Conservation (phyloP, 371 early-diverging fungal genomes). For the Syncephalastrum contaminatum region DNA sequence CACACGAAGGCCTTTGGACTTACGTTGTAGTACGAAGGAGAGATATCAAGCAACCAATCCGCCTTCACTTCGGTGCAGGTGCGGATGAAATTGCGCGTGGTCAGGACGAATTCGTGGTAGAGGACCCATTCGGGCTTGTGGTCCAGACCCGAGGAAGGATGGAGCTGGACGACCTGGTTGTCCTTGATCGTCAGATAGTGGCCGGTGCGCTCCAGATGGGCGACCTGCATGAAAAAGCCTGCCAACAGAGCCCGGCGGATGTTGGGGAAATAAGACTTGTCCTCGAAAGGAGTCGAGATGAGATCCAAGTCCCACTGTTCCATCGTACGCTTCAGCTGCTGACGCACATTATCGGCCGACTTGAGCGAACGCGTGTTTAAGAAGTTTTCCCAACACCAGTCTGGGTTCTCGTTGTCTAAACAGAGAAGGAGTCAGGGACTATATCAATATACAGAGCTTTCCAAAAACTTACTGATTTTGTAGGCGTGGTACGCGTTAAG, state of each 20-base stretch:
- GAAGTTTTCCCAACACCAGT: slow-evolving; percentile 94
- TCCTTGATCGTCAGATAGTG: slow-evolving; percentile 95
- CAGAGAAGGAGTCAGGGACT: not conserved
- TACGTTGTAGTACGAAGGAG: slow-evolving; percentile 73
- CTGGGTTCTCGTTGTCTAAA: slow-evolving; percentile 55
- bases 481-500: slow-evolving; percentile 95
- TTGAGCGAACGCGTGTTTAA: slow-evolving; percentile 86
- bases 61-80: slow-evolving; percentile 88
- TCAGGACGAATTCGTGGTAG: slow-evolving; percentile 98
- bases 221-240: slow-evolving; percentile 98
- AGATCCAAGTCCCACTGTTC: slow-evolving; percentile 70
- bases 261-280: slow-evolving; percentile 74
- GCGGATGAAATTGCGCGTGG: slow-evolving; percentile 93
- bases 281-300: slow-evolving; percentile 72
- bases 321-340: slow-evolving; percentile 87
- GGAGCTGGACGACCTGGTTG: slow-evolving; percentile 94
- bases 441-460: not conserved
- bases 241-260: slow-evolving; percentile 85
- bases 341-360: slow-evolving; percentile 89
- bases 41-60: slow-evolving; percentile 91
- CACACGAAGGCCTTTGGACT: too few relatives aligned
- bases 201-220: slow-evolving; percentile 86
- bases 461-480: slow-evolving; percentile 47
- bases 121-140: slow-evolving; percentile 96
- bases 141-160: slow-evolving; percentile 86